A percentile compares a stretch with the other conserved stretches of the same genome.
Evolutionary conservation across 2,329 filamentous ascomycete species (phyloP).

Genomic region (Torrubiella hemipterigena): DNA sequence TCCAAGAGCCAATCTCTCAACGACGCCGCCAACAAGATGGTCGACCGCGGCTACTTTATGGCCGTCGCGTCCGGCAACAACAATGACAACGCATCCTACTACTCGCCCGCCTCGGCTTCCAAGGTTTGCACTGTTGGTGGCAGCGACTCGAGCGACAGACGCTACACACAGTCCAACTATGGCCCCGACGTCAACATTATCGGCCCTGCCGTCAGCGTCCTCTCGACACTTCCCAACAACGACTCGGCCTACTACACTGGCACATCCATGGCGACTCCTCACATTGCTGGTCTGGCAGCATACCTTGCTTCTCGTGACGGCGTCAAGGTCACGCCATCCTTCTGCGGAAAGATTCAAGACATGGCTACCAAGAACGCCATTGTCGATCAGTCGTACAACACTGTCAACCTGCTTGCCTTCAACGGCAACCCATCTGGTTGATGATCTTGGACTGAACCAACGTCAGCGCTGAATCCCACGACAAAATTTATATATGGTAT

Average conservation of each 20-base stretch:
- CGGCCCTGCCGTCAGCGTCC: constrained; percentile 29
- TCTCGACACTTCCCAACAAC: constrained; percentile 30
- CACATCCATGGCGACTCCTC: constrained; percentile 20
- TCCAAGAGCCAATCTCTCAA: constrained; percentile 21
- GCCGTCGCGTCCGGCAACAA: constrained; percentile 36
- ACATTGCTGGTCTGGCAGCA: constrained; percentile 10
- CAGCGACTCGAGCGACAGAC: constrained; percentile 20
- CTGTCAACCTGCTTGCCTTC: constrained; percentile 30
- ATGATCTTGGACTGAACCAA: neutral
- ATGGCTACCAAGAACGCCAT: constrained; percentile 23
- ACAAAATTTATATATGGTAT: neutral
- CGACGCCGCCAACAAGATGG: constrained; percentile 26
- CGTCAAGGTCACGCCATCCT: constrained; percentile 2
- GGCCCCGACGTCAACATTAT: constrained; percentile 23
- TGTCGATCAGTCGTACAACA: constrained; percentile 16
- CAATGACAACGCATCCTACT: constrained; percentile 18
- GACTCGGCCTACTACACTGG: constrained; percentile 32
- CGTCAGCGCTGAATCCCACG: neutral
- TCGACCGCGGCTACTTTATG: constrained; percentile 26
- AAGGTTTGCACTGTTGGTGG: constrained; percentile 35
- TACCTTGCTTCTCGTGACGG: constrained; percentile 21
- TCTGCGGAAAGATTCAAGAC: constrained; percentile 18
- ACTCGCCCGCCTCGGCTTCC: constrained; percentile 29
- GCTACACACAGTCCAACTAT: constrained; percentile 31
- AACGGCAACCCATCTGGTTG: constrained; percentile 22